These are phyloP conservation scores for Metschnikowia anglica DNA, from an alignment of 805 yeast species.

Conservation along the genomic window DNA sequence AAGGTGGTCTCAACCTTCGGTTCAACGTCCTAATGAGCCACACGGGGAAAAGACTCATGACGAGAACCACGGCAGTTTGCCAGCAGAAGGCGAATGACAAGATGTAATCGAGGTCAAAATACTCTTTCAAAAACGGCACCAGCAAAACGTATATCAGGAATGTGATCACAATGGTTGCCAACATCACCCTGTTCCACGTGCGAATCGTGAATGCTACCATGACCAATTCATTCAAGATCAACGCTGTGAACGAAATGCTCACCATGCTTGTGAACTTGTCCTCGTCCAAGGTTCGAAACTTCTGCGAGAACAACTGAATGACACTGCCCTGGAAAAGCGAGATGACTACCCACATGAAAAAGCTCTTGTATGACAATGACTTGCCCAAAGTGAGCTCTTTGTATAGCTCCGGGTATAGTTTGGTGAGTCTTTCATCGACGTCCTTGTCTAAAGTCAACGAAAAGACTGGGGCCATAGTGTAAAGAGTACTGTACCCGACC, in stretches of 20 bases:
- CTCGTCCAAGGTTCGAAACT: slow-evolving; percentile 60
- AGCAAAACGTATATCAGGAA: slow-evolving; percentile 64
- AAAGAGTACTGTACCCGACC: slow-evolving; percentile 97
- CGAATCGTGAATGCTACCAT: slow-evolving; percentile 94
- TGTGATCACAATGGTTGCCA: slow-evolving; percentile 69
- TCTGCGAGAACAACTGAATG: slow-evolving; percentile 80
- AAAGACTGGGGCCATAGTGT: slow-evolving; percentile 98
- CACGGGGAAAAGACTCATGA: slow-evolving; percentile 79
- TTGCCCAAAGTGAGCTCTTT: slow-evolving; percentile 87
- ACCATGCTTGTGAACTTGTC: slow-evolving; percentile 70
- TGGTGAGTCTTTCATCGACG: slow-evolving; percentile 84
- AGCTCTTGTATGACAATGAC: slow-evolving; percentile 81
- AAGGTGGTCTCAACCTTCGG: slow-evolving; percentile 84
- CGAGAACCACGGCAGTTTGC: slow-evolving; percentile 63
- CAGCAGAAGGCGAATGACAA: slow-evolving; percentile 59
- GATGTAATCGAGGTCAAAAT: slow-evolving; percentile 71
- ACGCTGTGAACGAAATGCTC: slow-evolving; percentile 76
- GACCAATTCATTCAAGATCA: slow-evolving; percentile 79
- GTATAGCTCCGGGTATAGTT: slow-evolving; percentile 90
- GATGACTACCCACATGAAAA: slow-evolving; percentile 86
- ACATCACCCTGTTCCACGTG: slow-evolving; percentile 86
- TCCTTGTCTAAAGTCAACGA: slow-evolving; percentile 89
- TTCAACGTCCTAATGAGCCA: slow-evolving; percentile 80
- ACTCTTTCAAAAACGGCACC: slow-evolving; percentile 83
- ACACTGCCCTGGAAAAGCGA: slow-evolving; percentile 89